phyloP scores from a whole-genome alignment of 139 green algal species.

The Tetradesmus obliquus region DNA sequence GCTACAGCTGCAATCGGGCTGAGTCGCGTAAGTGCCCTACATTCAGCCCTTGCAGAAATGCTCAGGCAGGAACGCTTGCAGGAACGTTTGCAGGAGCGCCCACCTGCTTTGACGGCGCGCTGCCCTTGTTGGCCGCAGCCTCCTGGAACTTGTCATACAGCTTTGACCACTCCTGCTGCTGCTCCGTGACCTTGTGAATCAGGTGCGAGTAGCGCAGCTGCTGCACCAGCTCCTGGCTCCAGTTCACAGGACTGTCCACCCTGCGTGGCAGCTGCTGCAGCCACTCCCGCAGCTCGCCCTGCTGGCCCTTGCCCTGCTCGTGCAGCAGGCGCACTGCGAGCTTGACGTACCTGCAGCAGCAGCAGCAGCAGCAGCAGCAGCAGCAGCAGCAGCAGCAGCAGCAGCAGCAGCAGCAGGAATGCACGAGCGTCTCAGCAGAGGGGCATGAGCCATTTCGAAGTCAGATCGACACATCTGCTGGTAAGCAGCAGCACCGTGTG shows the following conservation, averaged over 20 bases:
- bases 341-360: slow-evolving; percentile 69
- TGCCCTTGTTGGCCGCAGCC: neutral
- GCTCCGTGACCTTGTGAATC: slow-evolving; percentile 71
- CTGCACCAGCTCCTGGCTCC: slow-evolving; percentile 68
- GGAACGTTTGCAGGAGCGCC: neutral
- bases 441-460: too few relatives aligned
- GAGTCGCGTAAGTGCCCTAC: neutral
- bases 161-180: slow-evolving; percentile 72
- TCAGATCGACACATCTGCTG: too few relatives aligned
- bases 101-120: slow-evolving; percentile 18
- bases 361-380: neutral
- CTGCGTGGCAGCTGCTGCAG: slow-evolving; percentile 71
- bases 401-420: slow-evolving; percentile 34
- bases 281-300: slow-evolving; percentile 66
- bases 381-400: slow-evolving; percentile 12
- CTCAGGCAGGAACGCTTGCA: too few relatives aligned
- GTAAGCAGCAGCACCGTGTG: too few relatives aligned
- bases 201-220: slow-evolving; percentile 75
- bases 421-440: neutral
- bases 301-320: slow-evolving; percentile 59
- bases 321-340: slow-evolving; percentile 79
- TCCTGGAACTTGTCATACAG: slow-evolving; percentile 59
- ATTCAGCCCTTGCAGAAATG: too few relatives aligned
- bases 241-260: slow-evolving; percentile 77
- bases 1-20: neutral